Evolutionary conservation across 1,139 yeast genomes (phyloP), one percentile per base, ranked within the genome.

Genomic region (Nakaseomyces nivariensis): DNA sequence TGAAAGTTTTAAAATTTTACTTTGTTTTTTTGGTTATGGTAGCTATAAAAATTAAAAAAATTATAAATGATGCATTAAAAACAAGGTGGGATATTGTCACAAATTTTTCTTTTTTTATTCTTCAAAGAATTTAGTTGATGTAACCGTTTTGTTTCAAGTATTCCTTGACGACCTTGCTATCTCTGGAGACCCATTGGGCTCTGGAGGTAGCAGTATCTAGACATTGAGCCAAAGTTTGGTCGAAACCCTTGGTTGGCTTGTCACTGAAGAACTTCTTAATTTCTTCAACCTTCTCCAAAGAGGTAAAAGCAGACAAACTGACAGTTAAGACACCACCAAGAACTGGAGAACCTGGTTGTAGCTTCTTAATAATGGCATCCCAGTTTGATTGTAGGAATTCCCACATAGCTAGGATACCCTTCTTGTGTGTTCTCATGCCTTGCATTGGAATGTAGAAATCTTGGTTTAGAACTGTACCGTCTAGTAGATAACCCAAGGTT

Each of bases 271-370:
- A 87, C 48, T 66, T 65, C 56, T 74, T 73, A 53, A 86, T 78
- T 46, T 75, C 77, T 11, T 74, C 71, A 57, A 79, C 77, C 59
- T 81, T 82, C 47, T 76, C 79, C 49, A 70, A 67, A 52, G 79
- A 76, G 45, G 90, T 78, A 69, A 84, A 85, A 2, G 86, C 83
- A 34, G 82, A 71, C 9, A 86, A 74, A 46, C 81, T 70, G 48
- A 83, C 58, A 46, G 74, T 72, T 38, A 89, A 84, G 51, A 90
- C 81, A 17, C 83, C 73, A 43, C 92, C 85, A 57, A 90, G 74
- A 82, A 89, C 78, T 25, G 88, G 76, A 55, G 85, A 76, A 31
- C 86, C 83, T n/a, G 95, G 88, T 46, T 97, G 96, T 64, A 87
- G 76, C 58, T 76, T 72, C 63, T 78, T 74, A 57, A 71, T 69